Evolutionary conservation across 2,329 filamentous ascomycete species (phyloP).

Genomic region (Botrytis paeoniae): DNA sequence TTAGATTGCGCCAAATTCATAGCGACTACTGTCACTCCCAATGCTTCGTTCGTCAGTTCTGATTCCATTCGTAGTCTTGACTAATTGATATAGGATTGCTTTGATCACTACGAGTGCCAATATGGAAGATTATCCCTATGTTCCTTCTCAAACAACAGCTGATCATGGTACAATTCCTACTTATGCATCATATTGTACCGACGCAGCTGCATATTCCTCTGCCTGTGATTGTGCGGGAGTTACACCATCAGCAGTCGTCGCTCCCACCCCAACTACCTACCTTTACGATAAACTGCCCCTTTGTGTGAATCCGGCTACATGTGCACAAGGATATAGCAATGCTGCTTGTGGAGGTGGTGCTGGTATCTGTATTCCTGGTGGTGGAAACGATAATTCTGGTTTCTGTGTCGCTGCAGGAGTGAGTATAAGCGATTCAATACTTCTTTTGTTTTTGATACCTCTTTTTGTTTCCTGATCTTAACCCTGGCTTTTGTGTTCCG

Average conservation of each 20-base stretch:
- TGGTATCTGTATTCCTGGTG: slow-evolving; percentile 6
- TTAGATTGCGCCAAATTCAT: slow-evolving; percentile 10
- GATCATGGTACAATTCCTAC: not conserved
- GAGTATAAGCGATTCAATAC: not conserved
- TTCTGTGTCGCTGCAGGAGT: slow-evolving; percentile 7
- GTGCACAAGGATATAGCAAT: not conserved
- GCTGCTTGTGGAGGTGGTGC: slow-evolving; percentile 5
- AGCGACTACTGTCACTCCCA: slow-evolving; percentile 9
- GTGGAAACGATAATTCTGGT: not conserved
- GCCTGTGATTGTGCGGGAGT: slow-evolving; percentile 15
- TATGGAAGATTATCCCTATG: slow-evolving; percentile 1
- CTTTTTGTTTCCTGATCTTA: not conserved
- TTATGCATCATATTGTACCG: slow-evolving; percentile 16
- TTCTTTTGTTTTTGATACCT: not conserved
- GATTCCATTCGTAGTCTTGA: not conserved
- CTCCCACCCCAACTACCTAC: slow-evolving; percentile 10
- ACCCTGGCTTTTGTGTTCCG: not conserved
- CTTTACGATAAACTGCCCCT: slow-evolving; percentile 7
- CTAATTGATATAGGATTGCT: not conserved
- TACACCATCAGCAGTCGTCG: not conserved
- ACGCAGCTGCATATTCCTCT: slow-evolving; percentile 4
- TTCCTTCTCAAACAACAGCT: not conserved
- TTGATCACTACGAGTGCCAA: slow-evolving; percentile 12
- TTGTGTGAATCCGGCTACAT: slow-evolving; percentile 6
- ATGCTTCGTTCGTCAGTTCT: slow-evolving; percentile 12